Percentiles rank a stretch among this genome's conserved stretches.
These are phyloP conservation scores for Goffeauzyma gilvescens DNA, from an alignment of 768 basidiomycete genomes.

Conservation along the genomic window DNA sequence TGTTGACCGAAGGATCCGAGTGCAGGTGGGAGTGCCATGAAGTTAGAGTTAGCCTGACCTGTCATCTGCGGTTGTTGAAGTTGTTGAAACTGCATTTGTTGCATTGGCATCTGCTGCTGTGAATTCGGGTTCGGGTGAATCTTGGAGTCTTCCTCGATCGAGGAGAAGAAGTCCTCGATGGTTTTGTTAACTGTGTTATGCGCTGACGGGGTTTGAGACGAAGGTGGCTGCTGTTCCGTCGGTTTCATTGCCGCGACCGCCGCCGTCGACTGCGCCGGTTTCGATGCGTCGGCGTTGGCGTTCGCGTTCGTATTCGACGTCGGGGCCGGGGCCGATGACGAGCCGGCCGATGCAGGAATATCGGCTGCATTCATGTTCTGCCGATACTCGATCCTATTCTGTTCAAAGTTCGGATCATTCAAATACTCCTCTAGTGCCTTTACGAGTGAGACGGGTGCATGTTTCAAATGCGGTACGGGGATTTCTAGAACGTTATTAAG, in stretches of 20 bases:
- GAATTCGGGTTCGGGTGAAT: too few relatives aligned
- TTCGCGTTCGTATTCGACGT: neutral
- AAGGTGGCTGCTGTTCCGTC: conserved; percentile 3
- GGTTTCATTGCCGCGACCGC: neutral
- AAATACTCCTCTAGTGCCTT: conserved; percentile 86
- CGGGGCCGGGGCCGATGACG: conserved; percentile 10
- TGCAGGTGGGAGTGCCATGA: too few relatives aligned
- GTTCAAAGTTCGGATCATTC: conserved; percentile 88
- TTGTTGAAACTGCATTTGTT: too few relatives aligned
- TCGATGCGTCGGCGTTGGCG: neutral
- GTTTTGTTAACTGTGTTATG: conserved; percentile 34
- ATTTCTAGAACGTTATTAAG: conserved; percentile 83
- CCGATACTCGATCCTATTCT: conserved; percentile 81
- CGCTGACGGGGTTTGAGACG: conserved; percentile 19
- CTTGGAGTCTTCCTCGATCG: conserved; percentile 62
- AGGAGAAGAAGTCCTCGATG: conserved; percentile 65
- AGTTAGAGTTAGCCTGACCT: too few relatives aligned
- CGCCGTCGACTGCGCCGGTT: conserved; percentile 1
- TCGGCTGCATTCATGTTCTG: conserved; percentile 54
- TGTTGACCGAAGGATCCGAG: too few relatives aligned
- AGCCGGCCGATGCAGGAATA: conserved; percentile 14
- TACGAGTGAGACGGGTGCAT: conserved; percentile 88
- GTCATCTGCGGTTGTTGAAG: too few relatives aligned
- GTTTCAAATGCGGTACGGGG: conserved; percentile 80
- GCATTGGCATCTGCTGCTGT: too few relatives aligned